phyloP scores from a whole-genome alignment of 305 asterid genomes.

The Fraxinus greggii region DNA sequence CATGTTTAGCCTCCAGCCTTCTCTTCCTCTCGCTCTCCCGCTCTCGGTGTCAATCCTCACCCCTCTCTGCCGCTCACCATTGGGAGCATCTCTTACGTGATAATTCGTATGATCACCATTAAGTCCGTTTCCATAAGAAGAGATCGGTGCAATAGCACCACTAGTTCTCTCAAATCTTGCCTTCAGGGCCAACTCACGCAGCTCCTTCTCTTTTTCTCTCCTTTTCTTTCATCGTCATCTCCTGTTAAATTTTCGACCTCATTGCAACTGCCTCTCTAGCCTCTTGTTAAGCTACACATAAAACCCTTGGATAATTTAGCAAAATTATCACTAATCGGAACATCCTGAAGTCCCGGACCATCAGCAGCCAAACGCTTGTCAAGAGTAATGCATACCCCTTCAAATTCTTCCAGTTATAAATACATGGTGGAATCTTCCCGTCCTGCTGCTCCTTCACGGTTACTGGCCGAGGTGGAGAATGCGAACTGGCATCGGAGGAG shows the following conservation, averaged over 20 bases:
- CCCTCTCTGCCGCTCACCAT: constrained; percentile 2
- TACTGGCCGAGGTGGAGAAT: too few relatives aligned
- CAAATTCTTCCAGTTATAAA: too few relatives aligned
- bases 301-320: constrained; percentile 30
- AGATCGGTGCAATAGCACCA: constrained; percentile 46
- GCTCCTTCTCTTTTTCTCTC: constrained; percentile 69
- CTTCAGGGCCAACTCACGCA: constrained; percentile 69
- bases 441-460: too few relatives aligned
- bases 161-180: constrained; percentile 79
- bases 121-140: constrained; percentile 50
- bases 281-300: constrained; percentile 71
- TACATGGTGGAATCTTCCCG: too few relatives aligned
- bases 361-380: too few relatives aligned
- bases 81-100: too few relatives aligned
- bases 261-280: constrained; percentile 87
- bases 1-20: constrained; percentile 75
- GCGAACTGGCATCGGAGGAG: too few relatives aligned
- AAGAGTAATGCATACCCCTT: too few relatives aligned
- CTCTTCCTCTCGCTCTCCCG: constrained; percentile 76
- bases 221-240: constrained; percentile 82
- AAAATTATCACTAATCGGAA: too few relatives aligned
- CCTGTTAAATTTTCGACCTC: constrained; percentile 81
- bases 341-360: too few relatives aligned
- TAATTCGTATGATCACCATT: constrained; percentile 34
- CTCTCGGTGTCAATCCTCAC: constrained; percentile 66